phyloP scores from a whole-genome alignment of 2,329 filamentous ascomycete genomes.

The Aspergillus neoniger region DNA sequence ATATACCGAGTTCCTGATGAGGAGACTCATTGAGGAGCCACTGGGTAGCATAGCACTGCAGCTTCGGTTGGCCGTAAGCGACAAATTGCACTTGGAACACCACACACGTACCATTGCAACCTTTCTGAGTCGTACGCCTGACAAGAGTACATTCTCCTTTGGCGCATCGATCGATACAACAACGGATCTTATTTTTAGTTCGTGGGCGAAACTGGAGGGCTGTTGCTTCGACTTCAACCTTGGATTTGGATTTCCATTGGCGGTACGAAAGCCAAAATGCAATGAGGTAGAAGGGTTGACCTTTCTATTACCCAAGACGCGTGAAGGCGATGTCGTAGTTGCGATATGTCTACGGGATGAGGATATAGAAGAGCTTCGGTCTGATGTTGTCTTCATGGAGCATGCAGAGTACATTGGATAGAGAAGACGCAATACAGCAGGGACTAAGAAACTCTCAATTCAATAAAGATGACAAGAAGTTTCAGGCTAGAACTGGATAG shows the following conservation, averaged over 20 bases:
- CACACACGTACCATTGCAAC: slow-evolving; percentile 47
- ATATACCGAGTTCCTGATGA: no score
- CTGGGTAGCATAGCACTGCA: no score
- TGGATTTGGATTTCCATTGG: slow-evolving; percentile 50
- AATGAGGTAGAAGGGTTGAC: slow-evolving; percentile 49
- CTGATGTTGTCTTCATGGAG: no score
- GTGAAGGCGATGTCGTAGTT: slow-evolving; percentile 48
- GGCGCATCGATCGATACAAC: slow-evolving; percentile 36
- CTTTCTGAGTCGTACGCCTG: slow-evolving; percentile 32
- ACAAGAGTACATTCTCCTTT: slow-evolving; percentile 37
- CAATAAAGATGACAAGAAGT: no score
- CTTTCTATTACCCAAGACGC: slow-evolving; percentile 53
- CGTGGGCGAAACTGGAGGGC: slow-evolving; percentile 53
- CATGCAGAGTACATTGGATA: no score
- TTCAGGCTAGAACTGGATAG: no score
- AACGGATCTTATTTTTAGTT: slow-evolving; percentile 55
- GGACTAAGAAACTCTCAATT: no score
- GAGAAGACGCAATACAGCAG: no score
- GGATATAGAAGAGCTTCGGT: slow-evolving; percentile 30
- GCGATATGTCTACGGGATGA: slow-evolving; percentile 51
- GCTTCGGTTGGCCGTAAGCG: no score
- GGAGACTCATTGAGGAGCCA: no score
- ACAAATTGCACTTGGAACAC: no score
- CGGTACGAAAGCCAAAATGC: slow-evolving; percentile 53
- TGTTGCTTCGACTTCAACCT: slow-evolving; percentile 51